Evolutionary conservation across 371 early-diverging fungal species (phyloP).

Genomic region (Mucor lusitanicus): DNA sequence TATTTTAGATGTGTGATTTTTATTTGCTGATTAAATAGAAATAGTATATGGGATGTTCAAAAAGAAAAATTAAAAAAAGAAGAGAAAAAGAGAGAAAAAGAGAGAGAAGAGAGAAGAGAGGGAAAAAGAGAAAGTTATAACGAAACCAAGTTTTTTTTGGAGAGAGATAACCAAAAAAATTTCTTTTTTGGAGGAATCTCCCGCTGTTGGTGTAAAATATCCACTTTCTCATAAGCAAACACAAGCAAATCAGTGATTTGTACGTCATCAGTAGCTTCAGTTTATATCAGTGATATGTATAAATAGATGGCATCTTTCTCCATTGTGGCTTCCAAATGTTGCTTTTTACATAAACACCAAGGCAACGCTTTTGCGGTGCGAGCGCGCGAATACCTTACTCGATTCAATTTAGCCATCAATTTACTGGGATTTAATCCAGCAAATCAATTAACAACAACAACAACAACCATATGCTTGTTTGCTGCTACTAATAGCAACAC

Average conservation of each 20-base stretch:
- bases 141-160: not conserved
- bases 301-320: not conserved
- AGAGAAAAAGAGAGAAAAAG: slow-evolving; percentile 4
- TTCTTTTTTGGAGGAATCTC: slow-evolving; percentile 5
- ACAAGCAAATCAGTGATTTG: not conserved
- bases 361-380: not conserved
- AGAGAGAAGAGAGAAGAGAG: slow-evolving; percentile 5
- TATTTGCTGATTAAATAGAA: not conserved
- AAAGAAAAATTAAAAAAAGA: slow-evolving; percentile 5
- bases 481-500: not conserved
- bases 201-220: not conserved
- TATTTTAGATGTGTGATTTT: not conserved
- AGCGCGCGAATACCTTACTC: not conserved
- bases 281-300: not conserved
- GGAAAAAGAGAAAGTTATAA: not conserved
- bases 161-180: not conserved
- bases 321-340: not conserved
- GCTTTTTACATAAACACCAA: not conserved
- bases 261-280: not conserved
- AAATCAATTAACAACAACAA: not conserved
- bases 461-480: not conserved
- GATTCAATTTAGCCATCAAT: not conserved
- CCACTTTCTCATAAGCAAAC: not conserved
- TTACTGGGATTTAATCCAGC: not conserved
- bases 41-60: not conserved